Evolutionary conservation across 148 eudicot species (phyloP), one percentile per base, ranked within the genome.

Genomic region (Camellia lanceoleosa): DNA sequence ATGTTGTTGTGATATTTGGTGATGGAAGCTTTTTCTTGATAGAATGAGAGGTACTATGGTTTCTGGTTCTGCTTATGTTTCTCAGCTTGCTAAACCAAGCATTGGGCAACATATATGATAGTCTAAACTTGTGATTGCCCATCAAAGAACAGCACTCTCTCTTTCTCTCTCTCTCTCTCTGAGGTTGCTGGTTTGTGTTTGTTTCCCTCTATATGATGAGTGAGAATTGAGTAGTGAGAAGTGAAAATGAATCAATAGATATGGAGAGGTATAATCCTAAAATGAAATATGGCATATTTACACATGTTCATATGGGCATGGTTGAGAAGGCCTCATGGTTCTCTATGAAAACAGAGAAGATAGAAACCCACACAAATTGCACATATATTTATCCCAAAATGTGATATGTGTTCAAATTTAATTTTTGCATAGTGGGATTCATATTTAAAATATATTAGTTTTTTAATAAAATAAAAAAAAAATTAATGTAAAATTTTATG

Each of bases 71-170:
- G 73, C 82, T 80, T 77, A 85, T 81, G 76, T 88, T 88, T 63
- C 78, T 83, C 15, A 88, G 90, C 88, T 88, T 88, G 87, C 83
- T 82, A 64, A 88, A 85, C 90, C 90, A 88, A 41, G 90, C 87
- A 80, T 88, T 88, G 0, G 90, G 90, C 81, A 88, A 81, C 90
- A 88, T 88, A 18, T 88, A 82, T 70, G 90, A 88, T 10, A 88
- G 52, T 75, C 78, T 88, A 23, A 88, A 88, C 77, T 71, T 88
- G 83, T 82, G 74, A 71, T 88, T 88, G 2, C 90, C 87, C 88
- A 88, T 85, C 52, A 2, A 60, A 58, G 71, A 82, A 51, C 2
- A 38, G 20, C 9, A 46, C 61, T 30, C 68, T 73, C 59, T 61
- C 70, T 59, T n/a, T n/a, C 65, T 70, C 60, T 77, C 64, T 51